Base-by-base conservation (phyloP, 176 grass and related monocot genomes). In the Dendrocalamus sinicus region DNA sequence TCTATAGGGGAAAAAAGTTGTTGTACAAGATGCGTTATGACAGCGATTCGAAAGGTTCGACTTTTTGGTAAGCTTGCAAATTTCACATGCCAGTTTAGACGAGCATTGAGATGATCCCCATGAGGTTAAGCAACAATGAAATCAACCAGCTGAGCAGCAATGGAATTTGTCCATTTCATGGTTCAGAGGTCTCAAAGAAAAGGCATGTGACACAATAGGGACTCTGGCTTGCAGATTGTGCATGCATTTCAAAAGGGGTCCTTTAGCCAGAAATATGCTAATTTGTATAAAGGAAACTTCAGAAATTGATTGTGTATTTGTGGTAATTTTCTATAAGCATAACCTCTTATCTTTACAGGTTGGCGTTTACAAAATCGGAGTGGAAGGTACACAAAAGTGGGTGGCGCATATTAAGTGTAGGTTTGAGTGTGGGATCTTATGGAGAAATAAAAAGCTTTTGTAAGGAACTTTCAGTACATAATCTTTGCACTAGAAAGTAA, bases 71-170 rank as follows among this genome's bases (percentile, higher is more conserved):
- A 62, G 26, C 67, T 72, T 26, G 5, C 47, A 35, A 52, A 7
- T 66, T 37, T 28, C n/a, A 50, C 11, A 40, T 67, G 23, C 9
- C 55, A 41, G 1, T 54, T 28, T 43, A 76, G 15, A 76, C 17
- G 50, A 86, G 54, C 17, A 86, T 17, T 50, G 5, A 13, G 16
- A 39, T 12, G 9, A 39, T 12, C 16, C 48, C 28, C 17, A 35
- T 14, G 54, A 72, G 59, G 35, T 65, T 70, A 47, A 71, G 41
- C 9, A 69, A 70, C 16, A 37, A 78, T 39, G 75, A 75, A 50
- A 40, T 41, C 48, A 53, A 67, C 9, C 20, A 76, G 16, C 23
- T 28, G 41, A 70, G 35, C 8, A 65, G 37, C 48, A 67, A 67
- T 23, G 0, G 51, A 19, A 14, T 68, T 68, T 70, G 24, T 35